Conservation (phyloP, 495 filamentous ascomycete species). For the Hyaloscypha hepaticicola region DNA sequence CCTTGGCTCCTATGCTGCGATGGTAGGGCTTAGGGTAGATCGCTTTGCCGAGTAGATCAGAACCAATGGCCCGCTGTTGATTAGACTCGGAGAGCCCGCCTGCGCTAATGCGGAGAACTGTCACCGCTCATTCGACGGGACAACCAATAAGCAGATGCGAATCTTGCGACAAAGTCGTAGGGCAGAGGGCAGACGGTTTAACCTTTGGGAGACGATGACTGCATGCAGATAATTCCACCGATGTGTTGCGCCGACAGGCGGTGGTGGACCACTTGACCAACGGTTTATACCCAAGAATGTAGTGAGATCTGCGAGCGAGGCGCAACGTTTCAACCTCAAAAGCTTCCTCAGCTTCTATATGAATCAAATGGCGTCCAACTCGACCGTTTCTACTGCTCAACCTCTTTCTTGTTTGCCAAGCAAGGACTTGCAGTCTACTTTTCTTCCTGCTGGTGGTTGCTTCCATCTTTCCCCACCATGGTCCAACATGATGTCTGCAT, state of each 20-base stretch:
- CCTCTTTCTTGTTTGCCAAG: neutral
- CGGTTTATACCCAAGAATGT: conserved; percentile 5
- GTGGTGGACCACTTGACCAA: neutral
- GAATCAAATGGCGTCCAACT: neutral
- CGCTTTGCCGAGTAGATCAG: neutral
- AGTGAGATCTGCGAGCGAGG: conserved; percentile 11
- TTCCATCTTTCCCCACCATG: no score
- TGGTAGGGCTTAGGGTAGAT: conserved; percentile 22
- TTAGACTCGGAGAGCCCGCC: conserved; percentile 21
- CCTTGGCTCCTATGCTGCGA: neutral
- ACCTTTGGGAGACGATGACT: conserved; percentile 14
- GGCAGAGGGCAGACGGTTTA: conserved; percentile 17
- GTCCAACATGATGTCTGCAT: neutral
- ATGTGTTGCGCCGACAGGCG: conserved; percentile 12
- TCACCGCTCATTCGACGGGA: conserved; percentile 15
- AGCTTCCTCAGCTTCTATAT: conserved; percentile 17
- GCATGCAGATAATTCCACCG: conserved; percentile 14
- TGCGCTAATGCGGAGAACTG: neutral
- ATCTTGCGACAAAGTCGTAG: conserved; percentile 8
- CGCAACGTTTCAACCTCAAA: conserved; percentile 9
- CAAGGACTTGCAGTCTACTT: neutral
- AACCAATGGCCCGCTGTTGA: conserved; percentile 5
- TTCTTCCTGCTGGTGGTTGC: neutral
- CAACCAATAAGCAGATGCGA: neutral
- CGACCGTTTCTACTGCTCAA: neutral